Evolutionary conservation across 1,284 basidiomycete genomes (phyloP).

Genomic region (Fomitopsis pinicola): DNA sequence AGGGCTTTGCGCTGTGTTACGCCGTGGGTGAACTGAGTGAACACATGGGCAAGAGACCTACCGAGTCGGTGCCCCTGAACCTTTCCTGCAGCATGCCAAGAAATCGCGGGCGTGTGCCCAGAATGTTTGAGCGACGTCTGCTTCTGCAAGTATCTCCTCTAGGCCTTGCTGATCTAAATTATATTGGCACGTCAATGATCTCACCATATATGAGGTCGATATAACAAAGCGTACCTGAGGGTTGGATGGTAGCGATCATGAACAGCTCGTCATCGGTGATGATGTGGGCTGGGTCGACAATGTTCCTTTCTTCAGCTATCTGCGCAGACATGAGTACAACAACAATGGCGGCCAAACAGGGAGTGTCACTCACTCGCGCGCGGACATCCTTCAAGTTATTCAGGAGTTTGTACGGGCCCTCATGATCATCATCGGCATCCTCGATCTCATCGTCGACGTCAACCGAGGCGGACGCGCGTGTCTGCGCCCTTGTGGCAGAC

Average conservation of each 20-base stretch:
- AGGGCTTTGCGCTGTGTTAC: not conserved
- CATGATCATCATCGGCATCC: not conserved
- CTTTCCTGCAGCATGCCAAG: slow-evolving; percentile 6
- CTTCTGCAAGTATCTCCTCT: not conserved
- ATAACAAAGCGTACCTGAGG: slow-evolving; percentile 10
- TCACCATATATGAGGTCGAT: not conserved
- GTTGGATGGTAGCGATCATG: slow-evolving; percentile 11
- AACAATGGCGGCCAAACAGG: not conserved
- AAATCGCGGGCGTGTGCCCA: slow-evolving; percentile 1
- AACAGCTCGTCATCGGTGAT: slow-evolving; percentile 13
- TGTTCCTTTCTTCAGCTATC: not conserved
- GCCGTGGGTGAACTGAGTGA: not conserved
- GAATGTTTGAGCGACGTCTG: slow-evolving; percentile 1
- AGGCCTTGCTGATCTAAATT: not conserved
- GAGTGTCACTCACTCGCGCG: not conserved
- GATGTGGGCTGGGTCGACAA: slow-evolving; percentile 2
- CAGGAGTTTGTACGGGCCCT: not conserved
- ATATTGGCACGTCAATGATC: not conserved
- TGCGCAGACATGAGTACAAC: not conserved
- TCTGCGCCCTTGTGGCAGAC: not conserved
- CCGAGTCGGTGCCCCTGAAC: not conserved
- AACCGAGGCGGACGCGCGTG: not conserved
- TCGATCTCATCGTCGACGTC: not conserved
- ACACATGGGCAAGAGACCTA: not conserved
- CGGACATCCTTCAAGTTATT: not conserved